Evolutionary conservation across 306 rosid species (phyloP), one percentile per base, ranked within the genome.

Genomic region (Sicyos edulis): DNA sequence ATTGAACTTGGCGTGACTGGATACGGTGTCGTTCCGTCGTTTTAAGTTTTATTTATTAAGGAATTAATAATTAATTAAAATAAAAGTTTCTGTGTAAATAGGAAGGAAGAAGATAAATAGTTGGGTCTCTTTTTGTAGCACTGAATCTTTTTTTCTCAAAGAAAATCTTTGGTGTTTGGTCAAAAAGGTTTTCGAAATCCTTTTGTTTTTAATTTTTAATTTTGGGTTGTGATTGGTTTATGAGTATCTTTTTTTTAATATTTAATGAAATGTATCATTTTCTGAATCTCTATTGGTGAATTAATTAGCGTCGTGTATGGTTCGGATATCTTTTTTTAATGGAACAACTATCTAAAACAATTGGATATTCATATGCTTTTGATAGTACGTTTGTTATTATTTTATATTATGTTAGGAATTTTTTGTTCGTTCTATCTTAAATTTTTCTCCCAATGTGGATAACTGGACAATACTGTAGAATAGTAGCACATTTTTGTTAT

Each of bases 1-100:
- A 78, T 54, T 1, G 87, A 79, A 16, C 73, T 83, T 12, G 96
- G 84, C 7, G 87, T 52, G 95, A 88, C 17, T 13, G 93, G 89
- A 72, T 92, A 93, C 88, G 95, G 96, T 78, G 89, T 93, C 75
- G 98, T 93, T 63, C 97, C 98, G 0, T 72, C 87, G 0, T 88
- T 82, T 70, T 90, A 57, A 75, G 14, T 13, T 71, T 71, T 16
- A 6, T 6, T 62, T 2, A 3, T 26, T n/a, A 42, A 60, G 42
- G 7, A 37, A 37, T 37, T 37, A 37, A 37, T 37, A 37, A 10
- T 56, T 22, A 37, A 57, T 12, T 7, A 29, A 29, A 8, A 14
- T 70, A 32, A 62, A 34, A 16, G 17, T 16, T 6, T 65, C 4
- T 47, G 37, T 67, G 55, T 67, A 67, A 67, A 67, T 67, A 67